A percentile compares a stretch with the other conserved stretches of the same genome.
Conservation (phyloP, 768 basidiomycete genomes). For the Psilocybe cyanescens region DNA sequence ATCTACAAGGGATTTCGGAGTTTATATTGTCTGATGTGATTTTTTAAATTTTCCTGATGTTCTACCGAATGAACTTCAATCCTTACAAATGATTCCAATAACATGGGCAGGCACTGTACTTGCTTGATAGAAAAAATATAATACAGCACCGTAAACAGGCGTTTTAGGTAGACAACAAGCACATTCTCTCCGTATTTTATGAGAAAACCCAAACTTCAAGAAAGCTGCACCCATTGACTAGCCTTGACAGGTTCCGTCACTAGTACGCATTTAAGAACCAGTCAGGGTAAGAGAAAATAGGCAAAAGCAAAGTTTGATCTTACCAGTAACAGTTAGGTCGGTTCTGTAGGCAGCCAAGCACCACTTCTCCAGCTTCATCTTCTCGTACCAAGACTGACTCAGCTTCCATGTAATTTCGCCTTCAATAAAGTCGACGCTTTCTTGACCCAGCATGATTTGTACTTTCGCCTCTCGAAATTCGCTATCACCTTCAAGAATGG, state of each 20-base stretch:
- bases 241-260: neutral
- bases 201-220: neutral
- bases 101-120: no score
- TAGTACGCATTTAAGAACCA: neutral
- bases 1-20: no score
- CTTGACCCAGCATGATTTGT: slow-evolving; percentile 19
- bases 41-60: no score
- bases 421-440: slow-evolving; percentile 15
- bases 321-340: slow-evolving; percentile 17
- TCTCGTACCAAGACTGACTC: slow-evolving; percentile 23
- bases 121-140: no score
- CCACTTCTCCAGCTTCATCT: slow-evolving; percentile 23
- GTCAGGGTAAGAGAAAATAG: neutral
- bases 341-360: slow-evolving; percentile 22
- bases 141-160: no score
- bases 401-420: slow-evolving; percentile 23
- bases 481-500: slow-evolving; percentile 11
- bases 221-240: neutral
- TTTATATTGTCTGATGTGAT: no score
- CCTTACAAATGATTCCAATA: neutral
- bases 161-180: no score
- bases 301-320: neutral
- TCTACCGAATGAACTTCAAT: no score
- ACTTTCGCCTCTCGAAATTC: slow-evolving; percentile 9
- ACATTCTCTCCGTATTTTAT: no score